Evolutionary conservation across 1,139 yeast genomes (phyloP).

Genomic region (Magnusiomyces sp.): DNA sequence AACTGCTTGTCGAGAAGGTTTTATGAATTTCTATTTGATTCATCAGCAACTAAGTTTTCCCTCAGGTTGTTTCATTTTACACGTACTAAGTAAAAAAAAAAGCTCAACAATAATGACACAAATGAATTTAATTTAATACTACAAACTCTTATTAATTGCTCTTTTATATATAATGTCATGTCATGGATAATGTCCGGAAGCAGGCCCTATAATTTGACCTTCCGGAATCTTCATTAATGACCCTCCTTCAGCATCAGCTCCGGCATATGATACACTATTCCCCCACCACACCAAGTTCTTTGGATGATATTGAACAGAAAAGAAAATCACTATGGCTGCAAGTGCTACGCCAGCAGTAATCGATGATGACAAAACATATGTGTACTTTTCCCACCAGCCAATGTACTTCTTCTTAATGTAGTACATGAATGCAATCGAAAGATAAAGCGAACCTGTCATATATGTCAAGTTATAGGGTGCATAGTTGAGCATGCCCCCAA

Average conservation of each 20-base stretch:
- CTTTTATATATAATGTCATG: too few species aligned
- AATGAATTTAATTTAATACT: too few species aligned
- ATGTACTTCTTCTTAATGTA: slow-evolving; percentile 29
- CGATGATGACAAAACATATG: slow-evolving; percentile 44
- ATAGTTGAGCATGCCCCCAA: slow-evolving; percentile 34
- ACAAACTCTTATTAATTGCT: too few species aligned
- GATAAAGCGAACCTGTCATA: slow-evolving; percentile 22
- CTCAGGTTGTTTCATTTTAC: too few species aligned
- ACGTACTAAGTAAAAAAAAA: too few species aligned
- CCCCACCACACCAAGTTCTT: slow-evolving; percentile 50
- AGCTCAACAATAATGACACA: too few species aligned
- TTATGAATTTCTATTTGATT: too few species aligned
- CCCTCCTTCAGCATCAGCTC: slow-evolving; percentile 35
- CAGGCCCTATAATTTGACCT: slow-evolving; percentile 1
- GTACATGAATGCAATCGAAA: slow-evolving; percentile 31
- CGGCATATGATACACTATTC: slow-evolving; percentile 37
- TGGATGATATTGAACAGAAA: slow-evolving; percentile 43
- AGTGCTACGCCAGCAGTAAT: slow-evolving; percentile 43
- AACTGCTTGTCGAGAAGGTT: too few species aligned
- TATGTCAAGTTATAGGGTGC: slow-evolving; percentile 37
- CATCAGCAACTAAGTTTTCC: too few species aligned
- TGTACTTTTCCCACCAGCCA: slow-evolving; percentile 64
- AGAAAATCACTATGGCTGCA: slow-evolving; percentile 38
- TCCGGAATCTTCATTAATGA: slow-evolving; percentile 3
- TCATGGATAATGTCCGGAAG: not conserved